Conservation (phyloP, 108 stramenopile genomes). For the Nannochloropsis gaditana region DNA sequence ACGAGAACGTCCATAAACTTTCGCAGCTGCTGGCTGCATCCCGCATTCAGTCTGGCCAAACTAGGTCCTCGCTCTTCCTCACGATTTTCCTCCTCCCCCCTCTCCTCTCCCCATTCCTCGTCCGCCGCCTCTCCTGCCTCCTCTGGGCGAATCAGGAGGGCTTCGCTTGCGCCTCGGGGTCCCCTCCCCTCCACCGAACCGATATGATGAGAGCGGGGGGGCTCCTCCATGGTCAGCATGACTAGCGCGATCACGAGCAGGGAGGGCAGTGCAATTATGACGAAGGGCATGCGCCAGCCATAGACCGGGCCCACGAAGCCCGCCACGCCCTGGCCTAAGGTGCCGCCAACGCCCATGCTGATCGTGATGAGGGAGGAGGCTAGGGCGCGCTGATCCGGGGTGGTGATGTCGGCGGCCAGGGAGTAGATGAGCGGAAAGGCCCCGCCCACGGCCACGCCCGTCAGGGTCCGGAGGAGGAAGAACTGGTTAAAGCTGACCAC, state of each 20-base stretch:
- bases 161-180: background rate
- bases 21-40: background rate
- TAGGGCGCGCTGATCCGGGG: constrained; percentile 31
- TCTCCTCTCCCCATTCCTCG: background rate
- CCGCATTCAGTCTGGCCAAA: background rate
- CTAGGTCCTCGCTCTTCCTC: background rate
- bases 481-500: constrained; percentile 34
- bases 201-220: background rate
- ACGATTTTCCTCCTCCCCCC: background rate
- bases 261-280: constrained; percentile 27
- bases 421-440: constrained; percentile 48
- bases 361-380: constrained; percentile 43
- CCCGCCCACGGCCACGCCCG: constrained; percentile 49
- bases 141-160: background rate
- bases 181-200: background rate
- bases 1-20: background rate
- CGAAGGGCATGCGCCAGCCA: constrained; percentile 47
- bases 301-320: constrained; percentile 39
- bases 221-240: constrained; percentile 24
- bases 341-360: constrained; percentile 38
- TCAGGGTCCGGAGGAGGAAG: constrained; percentile 47
- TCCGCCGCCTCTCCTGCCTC: background rate
- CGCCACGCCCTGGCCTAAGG: constrained; percentile 34
- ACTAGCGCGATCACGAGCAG: constrained; percentile 9
- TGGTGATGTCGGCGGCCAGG: constrained; percentile 38